Conservation (phyloP, 1,139 yeast genomes). For the Saccharomyces hybrid region DNA sequence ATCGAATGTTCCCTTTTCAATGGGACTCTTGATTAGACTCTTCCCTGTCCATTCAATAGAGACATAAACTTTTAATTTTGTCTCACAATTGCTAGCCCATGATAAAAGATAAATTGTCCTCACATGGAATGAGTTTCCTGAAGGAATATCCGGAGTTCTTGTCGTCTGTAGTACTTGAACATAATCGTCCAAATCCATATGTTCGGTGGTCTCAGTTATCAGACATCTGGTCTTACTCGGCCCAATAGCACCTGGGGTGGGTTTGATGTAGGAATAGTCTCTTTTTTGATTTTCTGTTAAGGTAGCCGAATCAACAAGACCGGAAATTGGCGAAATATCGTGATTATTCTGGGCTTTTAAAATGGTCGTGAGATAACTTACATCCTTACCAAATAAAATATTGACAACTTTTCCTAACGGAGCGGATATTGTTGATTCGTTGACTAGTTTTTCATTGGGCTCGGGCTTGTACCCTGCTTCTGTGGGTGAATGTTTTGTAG, state of each 20-base stretch:
- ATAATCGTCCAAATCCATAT: conserved; percentile 49
- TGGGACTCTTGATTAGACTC: conserved; percentile 43
- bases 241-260: conserved; percentile 76
- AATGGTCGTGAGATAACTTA: conserved; percentile 41
- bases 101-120: conserved; percentile 47
- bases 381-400: conserved; percentile 67
- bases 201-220: conserved; percentile 60
- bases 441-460: conserved; percentile 54
- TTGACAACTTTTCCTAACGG: conserved; percentile 72
- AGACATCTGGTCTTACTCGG: conserved; percentile 86
- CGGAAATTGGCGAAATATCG: conserved; percentile 54
- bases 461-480: conserved; percentile 43
- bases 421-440: conserved; percentile 57
- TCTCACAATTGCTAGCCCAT: conserved; percentile 71
- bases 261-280: conserved; percentile 66
- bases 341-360: conserved; percentile 65
- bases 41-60: conserved; percentile 69
- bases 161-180: conserved; percentile 62
- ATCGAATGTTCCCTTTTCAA: conserved; percentile 56
- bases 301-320: conserved; percentile 33
- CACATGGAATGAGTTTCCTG: conserved; percentile 74
- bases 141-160: conserved; percentile 89
- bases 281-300: conserved; percentile 35
- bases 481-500: conserved; percentile 51
- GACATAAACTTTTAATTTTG: conserved; percentile 57